A percentile compares a stretch with the other conserved stretches of the same genome.
Evolutionary conservation across 176 grass and related monocot species (phyloP).

Genomic region (Lolium multiflorum): DNA sequence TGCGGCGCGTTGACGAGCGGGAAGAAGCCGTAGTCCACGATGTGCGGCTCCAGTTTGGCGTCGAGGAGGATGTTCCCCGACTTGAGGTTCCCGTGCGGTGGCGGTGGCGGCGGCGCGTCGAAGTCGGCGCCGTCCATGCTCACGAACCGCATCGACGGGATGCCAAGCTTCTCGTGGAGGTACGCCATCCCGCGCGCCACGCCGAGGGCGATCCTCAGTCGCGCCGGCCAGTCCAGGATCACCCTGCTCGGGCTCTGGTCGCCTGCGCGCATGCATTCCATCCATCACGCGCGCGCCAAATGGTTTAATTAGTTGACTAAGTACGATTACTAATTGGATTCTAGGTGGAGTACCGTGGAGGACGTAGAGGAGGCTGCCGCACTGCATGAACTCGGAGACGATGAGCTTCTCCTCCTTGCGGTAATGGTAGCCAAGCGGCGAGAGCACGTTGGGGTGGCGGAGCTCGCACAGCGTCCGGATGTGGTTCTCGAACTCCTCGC

Average conservation of each 20-base stretch:
- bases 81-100: slow-evolving; percentile 79
- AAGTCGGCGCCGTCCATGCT: slow-evolving; percentile 59
- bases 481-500: slow-evolving; percentile 72
- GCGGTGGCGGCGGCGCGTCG: slow-evolving; percentile 54
- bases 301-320: background rate
- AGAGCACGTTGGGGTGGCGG: slow-evolving; percentile 72
- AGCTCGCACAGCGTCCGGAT: slow-evolving; percentile 59
- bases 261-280: slow-evolving; percentile 28
- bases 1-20: slow-evolving; percentile 57
- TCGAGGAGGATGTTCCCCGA: slow-evolving; percentile 77
- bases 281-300: background rate
- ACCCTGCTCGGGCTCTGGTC: slow-evolving; percentile 54
- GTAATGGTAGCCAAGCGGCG: slow-evolving; percentile 75
- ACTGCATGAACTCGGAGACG: slow-evolving; percentile 72
- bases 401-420: slow-evolving; percentile 92
- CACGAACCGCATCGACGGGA: slow-evolving; percentile 23
- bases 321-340: background rate
- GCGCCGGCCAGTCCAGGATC: slow-evolving; percentile 52
- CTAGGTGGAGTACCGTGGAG: slow-evolving; percentile 55
- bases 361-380: slow-evolving; percentile 86
- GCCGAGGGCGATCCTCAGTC: slow-evolving; percentile 58
- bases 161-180: slow-evolving; percentile 59
- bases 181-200: slow-evolving; percentile 61
- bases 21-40: slow-evolving; percentile 67
- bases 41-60: slow-evolving; percentile 47